Conservation (phyloP, 2,329 filamentous ascomycete species). For the Didymellaceae sp. region DNA sequence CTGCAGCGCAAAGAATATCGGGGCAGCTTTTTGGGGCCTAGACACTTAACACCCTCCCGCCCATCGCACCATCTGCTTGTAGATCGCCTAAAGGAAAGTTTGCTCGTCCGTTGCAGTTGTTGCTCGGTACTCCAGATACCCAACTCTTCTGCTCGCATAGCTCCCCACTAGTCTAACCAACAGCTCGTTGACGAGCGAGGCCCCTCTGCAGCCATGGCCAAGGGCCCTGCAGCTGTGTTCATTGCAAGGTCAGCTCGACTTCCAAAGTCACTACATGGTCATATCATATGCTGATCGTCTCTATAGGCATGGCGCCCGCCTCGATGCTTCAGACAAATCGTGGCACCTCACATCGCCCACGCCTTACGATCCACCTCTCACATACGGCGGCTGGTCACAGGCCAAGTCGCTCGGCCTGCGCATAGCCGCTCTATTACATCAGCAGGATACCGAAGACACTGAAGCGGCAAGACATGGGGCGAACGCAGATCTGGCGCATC, state of each 20-base stretch:
- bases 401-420: conserved; percentile 79
- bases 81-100: conserved; percentile 6
- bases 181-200: conserved; percentile 7
- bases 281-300: conserved; percentile 20
- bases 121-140: conserved; percentile 2
- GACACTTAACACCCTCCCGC: conserved; percentile 6
- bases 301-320: conserved; percentile 82
- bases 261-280: conserved; percentile 9
- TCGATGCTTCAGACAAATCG: conserved; percentile 91
- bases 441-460: conserved; percentile 56
- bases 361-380: conserved; percentile 93
- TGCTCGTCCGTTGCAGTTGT: conserved; percentile 2
- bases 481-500: conserved; percentile 27
- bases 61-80: not conserved
- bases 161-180: conserved; percentile 14
- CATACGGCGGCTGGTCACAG: conserved; percentile 93
- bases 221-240: conserved; percentile 57
- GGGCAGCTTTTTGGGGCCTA: conserved; percentile 13
- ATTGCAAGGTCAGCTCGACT: conserved; percentile 53
- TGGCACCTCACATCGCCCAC: conserved; percentile 94
- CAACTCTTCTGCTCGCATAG: conserved; percentile 5
- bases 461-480: conserved; percentile 27
- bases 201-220: conserved; percentile 46
- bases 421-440: conserved; percentile 74
- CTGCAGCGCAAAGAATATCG: conserved; percentile 21